Percentiles rank a stretch among this genome's conserved stretches.
Conservation (phyloP, 768 basidiomycete genomes). For the Auriscalpium microsporum region DNA sequence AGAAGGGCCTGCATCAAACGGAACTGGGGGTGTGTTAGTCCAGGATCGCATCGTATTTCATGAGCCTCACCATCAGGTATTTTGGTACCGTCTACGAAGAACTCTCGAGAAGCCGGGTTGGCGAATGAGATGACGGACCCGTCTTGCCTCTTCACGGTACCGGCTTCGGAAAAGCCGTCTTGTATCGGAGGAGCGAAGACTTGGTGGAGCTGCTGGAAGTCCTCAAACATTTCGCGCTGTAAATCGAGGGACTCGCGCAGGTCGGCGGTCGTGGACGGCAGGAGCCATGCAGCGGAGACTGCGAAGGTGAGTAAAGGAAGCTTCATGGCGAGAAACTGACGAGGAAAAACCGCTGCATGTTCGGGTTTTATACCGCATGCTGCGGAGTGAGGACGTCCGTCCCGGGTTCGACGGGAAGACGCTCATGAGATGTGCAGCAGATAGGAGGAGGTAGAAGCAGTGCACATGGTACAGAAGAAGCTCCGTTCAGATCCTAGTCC, state of each 20-base stretch:
- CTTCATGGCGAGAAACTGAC: not conserved
- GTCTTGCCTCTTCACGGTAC: constrained; percentile 1
- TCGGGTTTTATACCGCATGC: no score
- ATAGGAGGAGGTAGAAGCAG: no score
- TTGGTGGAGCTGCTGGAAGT: not conserved
- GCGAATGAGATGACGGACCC: constrained; percentile 2
- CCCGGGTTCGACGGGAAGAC: no score
- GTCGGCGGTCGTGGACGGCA: not conserved
- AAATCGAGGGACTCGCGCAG: not conserved
- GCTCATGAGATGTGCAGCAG: no score
- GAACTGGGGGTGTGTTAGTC: constrained; percentile 14
- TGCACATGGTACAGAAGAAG: no score
- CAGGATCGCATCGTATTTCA: not conserved
- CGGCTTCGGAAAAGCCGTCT: not conserved
- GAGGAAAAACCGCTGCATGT: no score
- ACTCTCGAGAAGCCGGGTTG: constrained; percentile 14
- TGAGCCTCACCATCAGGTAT: constrained; percentile 22
- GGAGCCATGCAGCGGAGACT: constrained; percentile 17
- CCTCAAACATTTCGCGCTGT: not conserved
- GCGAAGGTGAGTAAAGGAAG: no score
- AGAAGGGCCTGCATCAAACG: constrained; percentile 29
- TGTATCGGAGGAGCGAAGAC: not conserved
- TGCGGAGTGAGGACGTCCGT: no score
- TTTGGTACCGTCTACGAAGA: constrained; percentile 28
- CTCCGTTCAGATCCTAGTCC: no score